Base-by-base conservation (phyloP, 2,329 filamentous ascomycete species). In the Neophaeococcomyces aloes region DNA sequence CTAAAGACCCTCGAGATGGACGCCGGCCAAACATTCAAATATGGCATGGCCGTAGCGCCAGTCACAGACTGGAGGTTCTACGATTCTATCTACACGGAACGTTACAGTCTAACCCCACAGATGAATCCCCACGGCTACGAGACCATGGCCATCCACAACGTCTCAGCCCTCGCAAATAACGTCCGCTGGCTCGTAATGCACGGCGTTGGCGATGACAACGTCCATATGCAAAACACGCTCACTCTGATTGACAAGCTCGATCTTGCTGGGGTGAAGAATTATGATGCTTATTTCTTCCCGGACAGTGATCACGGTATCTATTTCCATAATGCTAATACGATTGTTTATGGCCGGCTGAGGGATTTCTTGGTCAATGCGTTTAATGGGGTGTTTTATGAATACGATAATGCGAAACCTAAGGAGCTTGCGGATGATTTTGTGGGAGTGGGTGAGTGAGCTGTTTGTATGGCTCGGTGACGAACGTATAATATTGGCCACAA, bases 11-110 rank as follows among this genome's bases (percentile, higher is more conserved):
- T 98, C 10, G 91, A 98, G 69, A 75, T 78, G 49, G 91, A 98
- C 60, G 89, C 78, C 7, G 91, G 93, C 4, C 62, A 78, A 58
- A 96, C 88, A 0, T 98, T 95, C 68, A 81, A 81, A 51, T 98
- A 98, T 61, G 93, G 91, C 54, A 94, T 98, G 84, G 87, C 93
- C 5, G 93, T 98, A 40, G 91, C 91, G 1, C 91, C 91, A 14
- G 91, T 98, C n/a, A 96, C 89, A 0, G 88, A 98, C 64, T 98
- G 91, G 91, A 76, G 83, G 45, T 94, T 83, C 65, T 98, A 98
- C 65, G 85, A 95, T 65, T 85, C 79, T 47, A 81, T 95, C 56
- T 95, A 95, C 68, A 93, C 88, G 0, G 88, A 95, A 65, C 79
- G 91, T 29, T 98, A 96, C 66, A 98, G 98, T 93, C 83, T 88